These are phyloP conservation scores for Pochonia chlamydosporia DNA, from an alignment of 2,329 filamentous ascomycete species.

Conservation along the genomic window DNA sequence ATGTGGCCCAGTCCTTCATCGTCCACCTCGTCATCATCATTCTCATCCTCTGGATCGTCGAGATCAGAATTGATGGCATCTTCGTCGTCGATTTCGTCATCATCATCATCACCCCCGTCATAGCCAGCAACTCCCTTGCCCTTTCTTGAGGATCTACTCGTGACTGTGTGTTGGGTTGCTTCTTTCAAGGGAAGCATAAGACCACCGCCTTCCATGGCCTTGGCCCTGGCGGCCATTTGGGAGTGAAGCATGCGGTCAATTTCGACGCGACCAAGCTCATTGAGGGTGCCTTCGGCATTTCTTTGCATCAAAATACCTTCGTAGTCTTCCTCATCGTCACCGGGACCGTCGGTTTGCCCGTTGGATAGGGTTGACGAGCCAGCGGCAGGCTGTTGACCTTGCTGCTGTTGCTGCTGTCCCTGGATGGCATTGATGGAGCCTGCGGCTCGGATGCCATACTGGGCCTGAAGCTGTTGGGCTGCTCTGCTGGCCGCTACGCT, in stretches of 20 bases:
- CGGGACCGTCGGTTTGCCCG: conserved; percentile 68
- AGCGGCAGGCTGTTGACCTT: conserved; percentile 13
- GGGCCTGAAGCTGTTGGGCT: conserved; percentile 48
- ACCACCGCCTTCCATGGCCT: conserved; percentile 66
- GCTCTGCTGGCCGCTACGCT: conserved; percentile 48
- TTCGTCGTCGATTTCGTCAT: conserved; percentile 65
- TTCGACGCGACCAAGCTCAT: conserved; percentile 52
- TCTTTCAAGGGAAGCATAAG: conserved; percentile 68
- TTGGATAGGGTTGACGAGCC: conserved; percentile 24
- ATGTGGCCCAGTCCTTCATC: conserved; percentile 80
- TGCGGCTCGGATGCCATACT: conserved; percentile 59
- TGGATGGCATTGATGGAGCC: conserved; percentile 62
- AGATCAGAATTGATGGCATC: conserved; percentile 98
- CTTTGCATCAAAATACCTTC: conserved; percentile 55
- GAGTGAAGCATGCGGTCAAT: conserved; percentile 66
- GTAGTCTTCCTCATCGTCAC: conserved; percentile 47
- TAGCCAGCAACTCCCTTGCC: conserved; percentile 39
- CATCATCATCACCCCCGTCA: conserved; percentile 59
- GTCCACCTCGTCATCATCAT: conserved; percentile 78
- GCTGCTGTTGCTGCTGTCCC: conserved; percentile 26
- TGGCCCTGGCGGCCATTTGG: conserved; percentile 60
- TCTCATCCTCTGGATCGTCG: conserved; percentile 85
- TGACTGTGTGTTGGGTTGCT: conserved; percentile 31
- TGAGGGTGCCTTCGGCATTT: conserved; percentile 45
- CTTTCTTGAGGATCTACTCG: conserved; percentile 12